Conservation (phyloP, 2,329 filamentous ascomycete genomes). For the Trichoderma citrinoviride region DNA sequence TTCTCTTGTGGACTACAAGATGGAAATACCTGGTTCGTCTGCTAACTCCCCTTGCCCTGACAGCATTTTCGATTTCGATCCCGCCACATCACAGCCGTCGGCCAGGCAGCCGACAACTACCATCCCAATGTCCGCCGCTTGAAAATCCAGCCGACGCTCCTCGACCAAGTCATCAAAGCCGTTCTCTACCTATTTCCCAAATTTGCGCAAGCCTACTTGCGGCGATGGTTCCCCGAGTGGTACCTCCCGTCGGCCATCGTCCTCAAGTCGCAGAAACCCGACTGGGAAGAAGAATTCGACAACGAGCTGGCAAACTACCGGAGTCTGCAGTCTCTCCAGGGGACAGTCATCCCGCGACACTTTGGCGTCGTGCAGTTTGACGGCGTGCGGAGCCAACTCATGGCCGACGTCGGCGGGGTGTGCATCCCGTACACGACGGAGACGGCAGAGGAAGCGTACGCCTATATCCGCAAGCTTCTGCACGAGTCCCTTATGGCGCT, state of each 20-base stretch:
- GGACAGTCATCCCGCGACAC: constrained; percentile 26
- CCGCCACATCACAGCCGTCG: constrained; percentile 21
- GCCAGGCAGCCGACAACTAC: constrained; percentile 16
- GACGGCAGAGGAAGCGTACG: constrained; percentile 22
- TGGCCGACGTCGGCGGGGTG: constrained; percentile 29
- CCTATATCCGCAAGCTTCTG: constrained; percentile 29
- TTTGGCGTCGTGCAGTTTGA: constrained; percentile 26
- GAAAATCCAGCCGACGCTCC: constrained; percentile 12
- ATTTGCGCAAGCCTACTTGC: constrained; percentile 17
- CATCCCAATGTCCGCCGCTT: constrained; percentile 27
- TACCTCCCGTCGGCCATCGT: constrained; percentile 24
- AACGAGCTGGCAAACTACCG: constrained; percentile 28
- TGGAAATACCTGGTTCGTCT: fast-evolving
- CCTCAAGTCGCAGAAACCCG: constrained; percentile 26
- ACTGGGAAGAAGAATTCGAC: constrained; percentile 32
- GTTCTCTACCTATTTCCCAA: constrained; percentile 21
- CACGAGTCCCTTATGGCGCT: constrained; percentile 29
- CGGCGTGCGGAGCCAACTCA: constrained; percentile 26
- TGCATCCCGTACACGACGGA: constrained; percentile 26
- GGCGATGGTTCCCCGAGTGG: constrained; percentile 24
- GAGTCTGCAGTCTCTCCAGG: constrained; percentile 27
- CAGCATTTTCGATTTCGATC: constrained; percentile 20
- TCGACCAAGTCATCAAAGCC: constrained; percentile 14
- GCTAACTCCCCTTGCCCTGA: neutral
- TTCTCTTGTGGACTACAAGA: neutral